Percentiles rank a stretch among this genome's conserved stretches.
phyloP scores from a whole-genome alignment of 176 grass and related monocot species.

The Poa pratensis region DNA sequence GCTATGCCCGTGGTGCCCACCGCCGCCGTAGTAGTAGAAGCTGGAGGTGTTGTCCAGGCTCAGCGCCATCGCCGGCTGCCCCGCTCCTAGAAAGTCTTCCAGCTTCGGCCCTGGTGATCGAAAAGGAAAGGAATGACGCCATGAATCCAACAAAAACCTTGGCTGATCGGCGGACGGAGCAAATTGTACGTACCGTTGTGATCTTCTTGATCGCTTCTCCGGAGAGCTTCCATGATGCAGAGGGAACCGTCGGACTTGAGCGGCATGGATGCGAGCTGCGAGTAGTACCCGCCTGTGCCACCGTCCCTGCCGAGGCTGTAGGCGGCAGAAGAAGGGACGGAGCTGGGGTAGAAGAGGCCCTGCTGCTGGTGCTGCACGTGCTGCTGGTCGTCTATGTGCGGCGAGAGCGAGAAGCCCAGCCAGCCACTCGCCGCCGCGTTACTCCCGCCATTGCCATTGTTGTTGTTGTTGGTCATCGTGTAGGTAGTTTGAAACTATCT shows the following conservation, averaged over 20 bases:
- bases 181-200: conserved; percentile 44
- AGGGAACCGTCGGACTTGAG: conserved; percentile 96
- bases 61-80: conserved; percentile 79
- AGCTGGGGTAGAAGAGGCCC: conserved; percentile 55
- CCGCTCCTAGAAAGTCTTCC: conserved; percentile 88
- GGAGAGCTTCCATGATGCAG: conserved; percentile 99
- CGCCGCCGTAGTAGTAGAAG: conserved; percentile 67
- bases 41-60: conserved; percentile 74
- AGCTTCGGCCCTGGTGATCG: conserved; percentile 80
- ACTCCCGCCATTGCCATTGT: conserved; percentile 32
- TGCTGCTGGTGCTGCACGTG: conserved; percentile 57
- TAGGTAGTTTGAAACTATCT: conserved; percentile 7
- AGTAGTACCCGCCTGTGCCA: conserved; percentile 53
- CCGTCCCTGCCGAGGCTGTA: conserved; percentile 45
- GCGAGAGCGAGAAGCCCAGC: conserved; percentile 96
- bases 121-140: not conserved
- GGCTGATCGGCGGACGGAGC: not conserved
- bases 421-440: conserved; percentile 61
- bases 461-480: conserved; percentile 67
- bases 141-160: conserved; percentile 10
- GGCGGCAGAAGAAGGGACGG: conserved; percentile 30
- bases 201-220: conserved; percentile 70
- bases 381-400: conserved; percentile 60
- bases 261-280: conserved; percentile 95
- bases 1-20: not conserved